phyloP scores from a whole-genome alignment of 164 flowering plant genomes.

The Pachysandra terminalis region DNA sequence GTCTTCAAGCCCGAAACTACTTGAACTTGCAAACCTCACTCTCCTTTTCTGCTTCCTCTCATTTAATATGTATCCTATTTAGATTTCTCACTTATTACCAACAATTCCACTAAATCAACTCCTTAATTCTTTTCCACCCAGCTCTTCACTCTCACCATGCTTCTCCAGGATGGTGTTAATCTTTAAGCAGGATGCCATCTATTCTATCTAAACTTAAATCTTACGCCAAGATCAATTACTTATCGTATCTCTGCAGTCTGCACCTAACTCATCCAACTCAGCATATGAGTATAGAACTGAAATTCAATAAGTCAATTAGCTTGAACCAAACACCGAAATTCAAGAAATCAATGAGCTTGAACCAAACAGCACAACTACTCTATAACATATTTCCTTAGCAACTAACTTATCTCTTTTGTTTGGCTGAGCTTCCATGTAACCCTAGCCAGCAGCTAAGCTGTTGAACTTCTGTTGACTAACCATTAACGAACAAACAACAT shows the following conservation, averaged over 20 bases:
- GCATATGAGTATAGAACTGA: too few relatives aligned
- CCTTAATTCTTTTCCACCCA: too few relatives aligned
- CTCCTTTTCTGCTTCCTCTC: background rate
- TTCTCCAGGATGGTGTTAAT: background rate
- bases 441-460: background rate
- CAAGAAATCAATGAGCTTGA: background rate
- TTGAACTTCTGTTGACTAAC: constrained; percentile 3
- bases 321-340: background rate
- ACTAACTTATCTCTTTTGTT: background rate
- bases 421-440: background rate
- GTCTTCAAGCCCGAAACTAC: background rate
- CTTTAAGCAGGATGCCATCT: background rate
- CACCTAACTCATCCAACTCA: background rate
- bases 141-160: background rate
- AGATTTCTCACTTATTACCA: too few relatives aligned
- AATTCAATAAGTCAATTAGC: too few relatives aligned
- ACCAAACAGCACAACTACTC: constrained; percentile 5
- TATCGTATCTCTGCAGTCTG: background rate
- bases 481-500: background rate
- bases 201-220: background rate
- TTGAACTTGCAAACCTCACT: background rate
- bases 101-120: background rate
- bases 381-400: background rate
- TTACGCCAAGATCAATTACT: background rate
- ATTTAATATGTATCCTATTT: too few relatives aligned